phyloP scores from a whole-genome alignment of 2,329 filamentous ascomycete species.

The Calonectria multiphialidica region DNA sequence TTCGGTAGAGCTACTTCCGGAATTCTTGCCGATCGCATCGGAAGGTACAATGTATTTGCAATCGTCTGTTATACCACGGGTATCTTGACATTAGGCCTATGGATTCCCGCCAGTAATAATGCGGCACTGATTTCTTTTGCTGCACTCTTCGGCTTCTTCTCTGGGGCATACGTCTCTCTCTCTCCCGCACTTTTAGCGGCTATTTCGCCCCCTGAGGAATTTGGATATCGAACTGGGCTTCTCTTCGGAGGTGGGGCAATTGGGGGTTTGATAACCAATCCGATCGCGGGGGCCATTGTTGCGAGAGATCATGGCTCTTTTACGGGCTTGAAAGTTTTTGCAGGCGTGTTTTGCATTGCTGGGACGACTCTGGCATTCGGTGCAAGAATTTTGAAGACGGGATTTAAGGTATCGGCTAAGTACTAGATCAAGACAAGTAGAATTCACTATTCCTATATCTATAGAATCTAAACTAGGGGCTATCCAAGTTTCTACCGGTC shows the following conservation, averaged over 20 bases:
- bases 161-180: constrained; percentile 57
- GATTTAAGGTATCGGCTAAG: constrained; percentile 6
- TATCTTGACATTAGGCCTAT: constrained; percentile 55
- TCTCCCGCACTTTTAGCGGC: constrained; percentile 57
- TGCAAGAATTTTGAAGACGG: constrained; percentile 10
- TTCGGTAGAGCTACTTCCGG: constrained; percentile 52
- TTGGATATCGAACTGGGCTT: constrained; percentile 49
- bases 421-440: background rate
- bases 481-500: no score
- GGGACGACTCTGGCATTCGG: constrained; percentile 27
- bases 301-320: constrained; percentile 42
- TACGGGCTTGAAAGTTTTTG: constrained; percentile 52
- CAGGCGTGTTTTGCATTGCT: constrained; percentile 31
- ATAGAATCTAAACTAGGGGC: no score
- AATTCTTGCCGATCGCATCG: constrained; percentile 49
- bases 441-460: no score
- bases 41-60: constrained; percentile 57
- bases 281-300: constrained; percentile 64
- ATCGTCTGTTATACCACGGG: constrained; percentile 58
- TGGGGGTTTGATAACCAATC: constrained; percentile 68
- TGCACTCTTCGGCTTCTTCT: constrained; percentile 56
- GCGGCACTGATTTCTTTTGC: constrained; percentile 52
- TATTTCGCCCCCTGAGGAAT: constrained; percentile 38
- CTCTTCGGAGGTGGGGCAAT: constrained; percentile 66
- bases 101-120: constrained; percentile 51